Evolutionary conservation across 495 filamentous ascomycete genomes (phyloP).

Genomic region (Neurospora hispaniola): DNA sequence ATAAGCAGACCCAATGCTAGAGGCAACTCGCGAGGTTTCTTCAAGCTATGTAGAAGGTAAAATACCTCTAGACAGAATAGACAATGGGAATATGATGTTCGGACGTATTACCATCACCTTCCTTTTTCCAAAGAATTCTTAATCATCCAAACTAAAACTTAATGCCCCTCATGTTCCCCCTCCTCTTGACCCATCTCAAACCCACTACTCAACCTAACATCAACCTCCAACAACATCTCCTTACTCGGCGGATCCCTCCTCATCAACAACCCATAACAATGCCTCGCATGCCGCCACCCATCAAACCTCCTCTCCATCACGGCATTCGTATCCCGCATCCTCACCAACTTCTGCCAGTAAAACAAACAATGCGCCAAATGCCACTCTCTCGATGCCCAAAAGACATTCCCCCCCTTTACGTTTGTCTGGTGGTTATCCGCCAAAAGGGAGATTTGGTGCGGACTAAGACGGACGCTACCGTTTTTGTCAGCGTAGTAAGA

Average conservation of each 20-base stretch:
- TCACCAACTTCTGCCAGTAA: conserved; percentile 11
- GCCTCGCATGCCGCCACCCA: conserved; percentile 2
- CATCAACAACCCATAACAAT: conserved; percentile 6
- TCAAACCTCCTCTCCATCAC: conserved; percentile 12
- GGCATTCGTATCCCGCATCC: conserved; percentile 3
- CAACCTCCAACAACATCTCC: conserved; percentile 5
- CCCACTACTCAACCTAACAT: conserved; percentile 7
- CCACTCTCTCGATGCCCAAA: conserved; percentile 6
- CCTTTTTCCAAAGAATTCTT: background rate
- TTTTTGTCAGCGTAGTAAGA: conserved; percentile 2
- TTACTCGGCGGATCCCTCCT: conserved; percentile 2
- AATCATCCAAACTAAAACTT: background rate
- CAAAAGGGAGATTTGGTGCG: background rate
- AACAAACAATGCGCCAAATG: conserved; percentile 10
- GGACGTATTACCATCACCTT: background rate
- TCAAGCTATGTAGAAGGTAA: too few relatives aligned
- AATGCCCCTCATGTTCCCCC: background rate
- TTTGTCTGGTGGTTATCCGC: background rate
- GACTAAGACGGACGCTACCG: background rate
- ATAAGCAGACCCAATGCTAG: too few relatives aligned
- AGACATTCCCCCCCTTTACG: background rate
- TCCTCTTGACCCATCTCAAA: background rate
- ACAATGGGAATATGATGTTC: too few relatives aligned
- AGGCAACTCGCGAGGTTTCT: too few relatives aligned
- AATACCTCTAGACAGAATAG: too few relatives aligned